These are phyloP conservation scores for Penicillium sp. DNA, from an alignment of 2,329 filamentous ascomycete species.

Conservation along the genomic window DNA sequence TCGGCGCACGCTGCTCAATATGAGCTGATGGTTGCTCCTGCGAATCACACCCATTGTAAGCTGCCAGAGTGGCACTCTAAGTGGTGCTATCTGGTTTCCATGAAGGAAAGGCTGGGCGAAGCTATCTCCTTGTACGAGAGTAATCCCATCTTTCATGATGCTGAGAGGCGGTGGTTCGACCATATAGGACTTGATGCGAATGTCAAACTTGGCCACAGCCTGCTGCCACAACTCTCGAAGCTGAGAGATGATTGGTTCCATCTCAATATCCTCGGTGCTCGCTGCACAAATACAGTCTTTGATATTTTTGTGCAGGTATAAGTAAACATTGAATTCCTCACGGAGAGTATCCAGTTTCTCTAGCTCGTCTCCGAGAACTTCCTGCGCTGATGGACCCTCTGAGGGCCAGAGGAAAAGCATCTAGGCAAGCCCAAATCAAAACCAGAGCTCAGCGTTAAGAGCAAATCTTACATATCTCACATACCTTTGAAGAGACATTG, in stretches of 20 bases:
- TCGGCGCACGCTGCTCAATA: slow-evolving; percentile 1
- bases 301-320: slow-evolving; percentile 37
- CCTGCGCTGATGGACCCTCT: slow-evolving; percentile 41
- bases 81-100: slow-evolving; percentile 6
- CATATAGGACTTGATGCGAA: slow-evolving; percentile 36
- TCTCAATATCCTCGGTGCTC: slow-evolving; percentile 32
- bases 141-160: slow-evolving; percentile 24
- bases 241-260: slow-evolving; percentile 37
- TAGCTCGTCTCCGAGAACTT: slow-evolving; percentile 42
- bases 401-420: slow-evolving; percentile 39
- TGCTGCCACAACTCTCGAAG: slow-evolving; percentile 31
- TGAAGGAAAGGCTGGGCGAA: slow-evolving; percentile 23
- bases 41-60: neutral
- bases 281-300: slow-evolving; percentile 31
- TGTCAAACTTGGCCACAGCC: slow-evolving; percentile 26
- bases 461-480: too few relatives aligned
- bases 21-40: neutral
- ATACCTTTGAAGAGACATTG: too few relatives aligned
- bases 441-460: too few relatives aligned
- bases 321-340: slow-evolving; percentile 38
- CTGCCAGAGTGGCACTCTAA: neutral
- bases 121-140: slow-evolving; percentile 20
- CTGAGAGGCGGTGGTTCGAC: slow-evolving; percentile 28
- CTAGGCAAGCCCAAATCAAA: slow-evolving; percentile 3
- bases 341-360: slow-evolving; percentile 49